These are phyloP conservation scores for Acacia crassicarpa DNA, from an alignment of 306 rosid genomes.

Conservation along the genomic window DNA sequence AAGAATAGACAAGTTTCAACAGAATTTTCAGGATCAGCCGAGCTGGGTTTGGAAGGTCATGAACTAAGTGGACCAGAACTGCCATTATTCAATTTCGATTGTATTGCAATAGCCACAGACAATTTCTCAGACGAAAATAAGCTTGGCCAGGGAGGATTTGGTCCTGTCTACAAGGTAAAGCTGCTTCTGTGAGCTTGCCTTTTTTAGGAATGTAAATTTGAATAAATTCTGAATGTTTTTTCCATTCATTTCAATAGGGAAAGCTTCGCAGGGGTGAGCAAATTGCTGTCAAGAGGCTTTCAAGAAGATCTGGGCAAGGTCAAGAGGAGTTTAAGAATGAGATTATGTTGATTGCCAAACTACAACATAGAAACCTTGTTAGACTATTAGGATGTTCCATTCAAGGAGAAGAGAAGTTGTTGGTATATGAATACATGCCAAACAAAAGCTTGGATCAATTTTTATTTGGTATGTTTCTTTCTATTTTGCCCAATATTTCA, in stretches of 20 bases:
- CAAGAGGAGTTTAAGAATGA: constrained; percentile 77
- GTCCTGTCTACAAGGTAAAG: constrained; percentile 63
- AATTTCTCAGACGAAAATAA: constrained; percentile 63
- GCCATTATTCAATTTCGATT: constrained; percentile 54
- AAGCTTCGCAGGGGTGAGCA: constrained; percentile 51
- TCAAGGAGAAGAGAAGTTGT: constrained; percentile 72
- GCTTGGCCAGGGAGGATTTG: constrained; percentile 83
- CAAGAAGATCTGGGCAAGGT: constrained; percentile 67
- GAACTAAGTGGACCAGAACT: constrained; percentile 52
- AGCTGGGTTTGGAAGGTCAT: constrained; percentile 41
- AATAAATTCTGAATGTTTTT: neutral
- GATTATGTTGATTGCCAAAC: constrained; percentile 60
- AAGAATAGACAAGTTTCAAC: constrained; percentile 52
- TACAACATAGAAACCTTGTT: constrained; percentile 79
- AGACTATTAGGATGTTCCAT: constrained; percentile 67
- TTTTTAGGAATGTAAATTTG: neutral
- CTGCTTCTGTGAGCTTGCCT: neutral
- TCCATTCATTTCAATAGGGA: constrained; percentile 41
- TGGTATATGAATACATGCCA: constrained; percentile 72
- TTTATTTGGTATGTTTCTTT: constrained; percentile 50
- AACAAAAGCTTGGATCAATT: constrained; percentile 76
- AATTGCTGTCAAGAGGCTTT: constrained; percentile 69
- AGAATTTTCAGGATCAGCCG: constrained; percentile 59
- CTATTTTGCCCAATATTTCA: neutral
- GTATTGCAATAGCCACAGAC: constrained; percentile 52